Evolutionary conservation across 441 rosid genomes (phyloP), one percentile per base, ranked within the genome.

Genomic region (Melastoma candidum): DNA sequence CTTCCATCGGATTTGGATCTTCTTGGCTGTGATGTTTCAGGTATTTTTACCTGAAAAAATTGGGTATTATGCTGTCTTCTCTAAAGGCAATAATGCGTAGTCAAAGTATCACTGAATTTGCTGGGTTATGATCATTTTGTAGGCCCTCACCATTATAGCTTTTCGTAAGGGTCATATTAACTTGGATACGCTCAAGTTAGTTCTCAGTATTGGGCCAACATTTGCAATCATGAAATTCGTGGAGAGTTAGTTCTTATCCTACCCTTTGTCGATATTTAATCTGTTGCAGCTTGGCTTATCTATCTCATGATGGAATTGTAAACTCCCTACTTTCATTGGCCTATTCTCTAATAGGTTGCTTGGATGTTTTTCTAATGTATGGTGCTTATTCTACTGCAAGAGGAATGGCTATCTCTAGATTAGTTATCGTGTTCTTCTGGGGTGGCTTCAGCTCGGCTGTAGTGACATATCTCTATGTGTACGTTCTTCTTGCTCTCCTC

Each of bases 331-430:
- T 41, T 67, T 11, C 36, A 49, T 55, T 58, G 49, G 46, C 58
- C 54, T 59, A 71, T 62, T 64, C 47, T 47, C 12, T 54, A 22
- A 51, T 68, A 95, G 99, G 93, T 71, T 76, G 74, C 80, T 78
- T 90, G 56, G 99, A 95, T 73, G 93, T 88, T 56, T 58, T 95
- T 63, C 96, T 95, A 64, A 90, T 80, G 87, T 88, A 71, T 72
- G 99, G 99, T 58, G 98, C 99, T 39, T 95, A 95, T 73, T 65
- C 79, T 57, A 80, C 92, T 29, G 82, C 97, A 12, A 81, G 98
- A 77, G 99, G 89, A 80, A 90, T 95, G 99, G 99, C 99, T 59
- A 82, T 95, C 68, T 90, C 99, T 46, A 82, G 98, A 74, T 76
- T 95, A 58, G 77, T 95, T 67, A 90, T 95, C 66, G 75, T 80